A percentile compares a stretch with the other conserved stretches of the same genome.
These are phyloP conservation scores for Baudoinia panamericana DNA, from an alignment of 495 filamentous ascomycete species.

Conservation along the genomic window DNA sequence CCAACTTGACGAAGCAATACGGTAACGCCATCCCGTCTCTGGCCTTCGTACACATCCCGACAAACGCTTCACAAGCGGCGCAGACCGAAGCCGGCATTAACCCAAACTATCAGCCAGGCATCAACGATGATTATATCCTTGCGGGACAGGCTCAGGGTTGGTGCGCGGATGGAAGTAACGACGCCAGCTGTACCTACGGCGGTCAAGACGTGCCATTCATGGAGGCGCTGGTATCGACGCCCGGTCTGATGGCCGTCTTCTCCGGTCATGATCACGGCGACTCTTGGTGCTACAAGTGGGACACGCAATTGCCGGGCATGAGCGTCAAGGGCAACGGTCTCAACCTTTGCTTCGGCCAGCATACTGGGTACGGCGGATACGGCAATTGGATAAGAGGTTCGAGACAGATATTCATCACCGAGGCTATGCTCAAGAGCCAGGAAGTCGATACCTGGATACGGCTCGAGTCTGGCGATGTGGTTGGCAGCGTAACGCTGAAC, in stretches of 20 bases:
- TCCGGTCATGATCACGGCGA: conserved; percentile 61
- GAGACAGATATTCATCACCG: conserved; percentile 42
- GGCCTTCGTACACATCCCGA: conserved; percentile 66
- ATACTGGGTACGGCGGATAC: conserved; percentile 62
- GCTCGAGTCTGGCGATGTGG: conserved; percentile 45
- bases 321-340: conserved; percentile 32
- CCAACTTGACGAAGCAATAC: conserved; percentile 32
- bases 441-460: conserved; percentile 50
- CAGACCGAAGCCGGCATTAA: conserved; percentile 28
- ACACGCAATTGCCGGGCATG: conserved; percentile 18
- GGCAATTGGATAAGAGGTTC: conserved; percentile 49
- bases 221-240: conserved; percentile 42
- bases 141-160: conserved; percentile 41
- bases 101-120: conserved; percentile 40
- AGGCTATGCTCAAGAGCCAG: conserved; percentile 21
- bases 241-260: conserved; percentile 49
- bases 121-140: conserved; percentile 44
- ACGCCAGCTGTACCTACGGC: conserved; percentile 24
- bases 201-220: conserved; percentile 54
- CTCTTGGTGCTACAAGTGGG: conserved; percentile 47
- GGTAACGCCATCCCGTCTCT: conserved; percentile 44
- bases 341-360: conserved; percentile 55
- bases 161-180: conserved; percentile 6
- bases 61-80: conserved; percentile 40
- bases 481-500: conserved; percentile 49